Percentiles rank a stretch among this genome's conserved stretches.
phyloP scores from a whole-genome alignment of 257 asterid species.

The Solanum ahanhuiri region DNA sequence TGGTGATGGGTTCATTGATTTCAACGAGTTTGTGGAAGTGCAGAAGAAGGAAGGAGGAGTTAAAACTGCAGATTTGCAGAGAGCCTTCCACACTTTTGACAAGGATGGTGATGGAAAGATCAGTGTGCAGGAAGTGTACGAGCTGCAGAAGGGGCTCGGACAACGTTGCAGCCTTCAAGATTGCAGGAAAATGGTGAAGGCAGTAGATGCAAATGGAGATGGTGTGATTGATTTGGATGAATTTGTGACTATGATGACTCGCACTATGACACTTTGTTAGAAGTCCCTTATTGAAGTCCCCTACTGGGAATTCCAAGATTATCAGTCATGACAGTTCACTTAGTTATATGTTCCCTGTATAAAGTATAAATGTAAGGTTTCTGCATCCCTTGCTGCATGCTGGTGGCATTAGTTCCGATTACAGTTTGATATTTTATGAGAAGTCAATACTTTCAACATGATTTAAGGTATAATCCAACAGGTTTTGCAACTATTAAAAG shows the following conservation, averaged over 20 bases:
- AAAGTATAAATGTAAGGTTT: neutral
- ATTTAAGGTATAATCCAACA: neutral
- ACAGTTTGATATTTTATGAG: neutral
- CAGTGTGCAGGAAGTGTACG: constrained; percentile 51
- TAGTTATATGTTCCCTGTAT: neutral
- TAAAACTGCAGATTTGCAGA: constrained; percentile 46
- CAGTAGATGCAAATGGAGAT: constrained; percentile 77
- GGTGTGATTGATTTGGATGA: constrained; percentile 89
- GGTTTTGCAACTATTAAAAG: neutral
- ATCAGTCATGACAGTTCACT: neutral
- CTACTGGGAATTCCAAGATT: neutral
- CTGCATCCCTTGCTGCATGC: neutral
- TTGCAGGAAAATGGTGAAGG: constrained; percentile 72
- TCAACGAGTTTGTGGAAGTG: constrained; percentile 72
- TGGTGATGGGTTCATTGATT: constrained; percentile 78
- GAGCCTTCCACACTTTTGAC: constrained; percentile 60
- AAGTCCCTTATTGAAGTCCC: neutral
- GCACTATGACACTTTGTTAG: constrained; percentile 26
- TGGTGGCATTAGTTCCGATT: neutral
- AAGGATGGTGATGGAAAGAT: constrained; percentile 73
- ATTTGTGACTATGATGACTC: constrained; percentile 78
- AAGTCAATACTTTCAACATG: neutral
- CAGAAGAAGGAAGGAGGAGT: constrained; percentile 71
- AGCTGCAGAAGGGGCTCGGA: constrained; percentile 52
- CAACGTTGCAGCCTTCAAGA: constrained; percentile 55